These are phyloP conservation scores for Rhynchosporium agropyri DNA, from an alignment of 2,329 filamentous ascomycete genomes.

Conservation along the genomic window DNA sequence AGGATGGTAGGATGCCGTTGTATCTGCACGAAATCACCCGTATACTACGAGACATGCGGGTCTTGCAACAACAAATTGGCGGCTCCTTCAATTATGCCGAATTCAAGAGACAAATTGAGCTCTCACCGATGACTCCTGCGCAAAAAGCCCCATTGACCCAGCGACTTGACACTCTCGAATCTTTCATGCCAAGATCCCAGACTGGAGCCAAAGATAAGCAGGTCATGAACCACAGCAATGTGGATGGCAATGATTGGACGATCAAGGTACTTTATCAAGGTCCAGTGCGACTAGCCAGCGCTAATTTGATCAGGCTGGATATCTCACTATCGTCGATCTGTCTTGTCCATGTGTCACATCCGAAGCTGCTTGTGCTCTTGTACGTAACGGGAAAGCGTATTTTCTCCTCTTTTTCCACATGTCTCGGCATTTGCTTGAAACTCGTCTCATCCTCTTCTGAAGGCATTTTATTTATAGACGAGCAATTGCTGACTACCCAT, in stretches of 20 bases:
- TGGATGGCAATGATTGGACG: conserved; percentile 34
- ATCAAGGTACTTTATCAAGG: conserved; percentile 23
- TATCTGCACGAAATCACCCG: conserved; percentile 53
- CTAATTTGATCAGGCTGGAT: conserved; percentile 60
- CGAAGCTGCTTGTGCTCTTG: conserved; percentile 66
- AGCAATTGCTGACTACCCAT: no score
- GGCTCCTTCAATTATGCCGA: conserved; percentile 49
- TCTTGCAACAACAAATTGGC: conserved; percentile 41
- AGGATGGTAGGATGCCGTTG: conserved; percentile 48
- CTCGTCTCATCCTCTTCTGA: no score
- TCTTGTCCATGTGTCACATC: conserved; percentile 71
- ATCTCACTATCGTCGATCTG: conserved; percentile 70
- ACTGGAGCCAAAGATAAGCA: conserved; percentile 7
- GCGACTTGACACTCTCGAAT: conserved; percentile 64
- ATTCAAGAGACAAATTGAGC: conserved; percentile 46
- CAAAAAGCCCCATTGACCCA: conserved; percentile 61
- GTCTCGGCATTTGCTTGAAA: no score
- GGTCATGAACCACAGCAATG: background rate
- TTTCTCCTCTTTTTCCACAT: no score
- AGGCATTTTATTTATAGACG: no score
- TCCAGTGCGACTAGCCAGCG: background rate
- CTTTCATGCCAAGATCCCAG: conserved; percentile 54
- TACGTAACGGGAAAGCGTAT: no score
- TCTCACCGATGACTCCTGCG: conserved; percentile 46
- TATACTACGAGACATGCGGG: conserved; percentile 55